Evolutionary conservation across 176 grass and related monocot genomes (phyloP), one percentile per base, ranked within the genome.

Genomic region (Avena insularis): DNA sequence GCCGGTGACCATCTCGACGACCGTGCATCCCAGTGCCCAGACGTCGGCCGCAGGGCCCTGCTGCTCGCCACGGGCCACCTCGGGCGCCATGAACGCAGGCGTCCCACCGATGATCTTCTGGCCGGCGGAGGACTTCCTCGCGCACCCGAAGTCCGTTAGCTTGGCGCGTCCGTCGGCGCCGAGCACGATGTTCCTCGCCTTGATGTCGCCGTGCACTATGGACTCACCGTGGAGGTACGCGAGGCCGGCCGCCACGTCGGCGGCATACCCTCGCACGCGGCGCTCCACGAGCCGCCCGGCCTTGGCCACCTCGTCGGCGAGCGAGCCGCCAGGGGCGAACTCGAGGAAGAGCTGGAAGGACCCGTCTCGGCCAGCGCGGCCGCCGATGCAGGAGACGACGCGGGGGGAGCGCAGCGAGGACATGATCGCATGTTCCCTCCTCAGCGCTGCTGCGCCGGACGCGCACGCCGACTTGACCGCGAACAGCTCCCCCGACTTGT

Each of bases 21-120:
- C 14, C 0, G 71, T 90, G 80, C 93, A 95, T 1, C 86, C 91
- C 0, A 91, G 83, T 0, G 91, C 86, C 91, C 91, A 93, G 10
- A 95, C 90, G 58, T 93, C 89, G 31, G 88, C 93, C 0, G 86
- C 21, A 2, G 46, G 88, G 11, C 89, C 77, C 58, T 90, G 89
- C 83, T 87, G 84, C 45, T 93, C 87, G 12, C 87, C 91, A 23
- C 94, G 85, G 6, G 86, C 89, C 2, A 91, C 94, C 75, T 95
- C 94, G 0, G 95, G 95, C 35, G 93, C 95, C 95, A 98, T 95
- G 88, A 93, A 98, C 72, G 92, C 85, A 29, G 91, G 93, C 46
- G 93, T 98, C n/a, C 93, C 91, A 4, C 91, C 87, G 65, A 67
- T 67, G 64, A 91, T 55, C 12, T 31, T 56, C 8, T 40, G 12